Percentiles rank a stretch among this genome's conserved stretches.
These are phyloP conservation scores for Beta vulgaris DNA, from an alignment of 148 eudicot genomes.

Conservation along the genomic window DNA sequence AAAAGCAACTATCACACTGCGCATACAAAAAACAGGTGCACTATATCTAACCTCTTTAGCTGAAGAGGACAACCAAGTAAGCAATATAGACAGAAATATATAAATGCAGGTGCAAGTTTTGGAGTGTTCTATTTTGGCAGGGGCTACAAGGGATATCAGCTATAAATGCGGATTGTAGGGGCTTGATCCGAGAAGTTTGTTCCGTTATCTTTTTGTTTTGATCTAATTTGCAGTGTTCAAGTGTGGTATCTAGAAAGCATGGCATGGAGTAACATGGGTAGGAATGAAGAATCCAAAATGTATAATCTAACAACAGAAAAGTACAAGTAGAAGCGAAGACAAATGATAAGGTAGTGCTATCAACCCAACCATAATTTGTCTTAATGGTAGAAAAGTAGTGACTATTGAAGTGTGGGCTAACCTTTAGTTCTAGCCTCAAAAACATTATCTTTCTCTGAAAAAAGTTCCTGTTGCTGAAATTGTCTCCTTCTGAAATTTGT, in stretches of 20 bases:
- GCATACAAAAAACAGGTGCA: slow-evolving; percentile 10
- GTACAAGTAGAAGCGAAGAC: slow-evolving; percentile 5
- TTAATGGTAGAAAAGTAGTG: slow-evolving; percentile 2
- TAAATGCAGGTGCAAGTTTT: slow-evolving; percentile 23
- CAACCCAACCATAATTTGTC: neutral
- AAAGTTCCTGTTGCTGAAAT: slow-evolving; percentile 7
- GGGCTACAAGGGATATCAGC: neutral
- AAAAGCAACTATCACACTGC: neutral
- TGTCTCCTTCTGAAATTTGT: slow-evolving; percentile 14
- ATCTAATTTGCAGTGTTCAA: neutral
- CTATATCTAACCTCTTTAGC: slow-evolving; percentile 5
- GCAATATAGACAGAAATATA: neutral
- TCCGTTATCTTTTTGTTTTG: neutral
- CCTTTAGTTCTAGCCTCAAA: slow-evolving; percentile 37
- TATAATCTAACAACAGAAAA: neutral
- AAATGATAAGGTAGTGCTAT: neutral
- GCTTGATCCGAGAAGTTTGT: neutral
- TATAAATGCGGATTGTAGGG: neutral
- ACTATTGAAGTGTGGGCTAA: slow-evolving; percentile 15
- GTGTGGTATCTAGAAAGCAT: neutral
- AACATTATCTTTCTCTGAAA: slow-evolving; percentile 32
- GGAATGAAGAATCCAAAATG: neutral
- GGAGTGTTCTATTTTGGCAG: neutral
- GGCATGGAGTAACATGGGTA: neutral
- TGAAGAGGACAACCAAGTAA: slow-evolving; percentile 4